These are phyloP conservation scores for Fraxinus pennsylvanica DNA, from an alignment of 257 asterid species.

Conservation along the genomic window DNA sequence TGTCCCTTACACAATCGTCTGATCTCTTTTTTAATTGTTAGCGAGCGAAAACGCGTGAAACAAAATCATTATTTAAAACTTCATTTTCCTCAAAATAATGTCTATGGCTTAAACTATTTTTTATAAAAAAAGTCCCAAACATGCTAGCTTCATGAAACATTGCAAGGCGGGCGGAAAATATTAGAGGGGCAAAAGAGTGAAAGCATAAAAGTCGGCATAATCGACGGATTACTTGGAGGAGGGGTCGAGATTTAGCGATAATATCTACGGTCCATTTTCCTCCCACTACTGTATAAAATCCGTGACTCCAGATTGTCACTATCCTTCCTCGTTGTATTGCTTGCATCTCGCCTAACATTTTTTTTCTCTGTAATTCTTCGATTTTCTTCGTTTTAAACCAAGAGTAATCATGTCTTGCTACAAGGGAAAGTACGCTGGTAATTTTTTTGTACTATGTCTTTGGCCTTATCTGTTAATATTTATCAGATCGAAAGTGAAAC, in stretches of 20 bases:
- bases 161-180: background rate
- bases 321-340: background rate
- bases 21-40: too few species aligned
- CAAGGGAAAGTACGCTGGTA: conserved; percentile 32
- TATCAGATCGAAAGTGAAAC: background rate
- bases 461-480: background rate
- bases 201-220: conserved; percentile 1
- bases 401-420: conserved; percentile 29
- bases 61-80: too few species aligned
- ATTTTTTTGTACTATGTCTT: background rate
- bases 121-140: too few species aligned
- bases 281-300: background rate
- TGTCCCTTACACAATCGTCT: too few species aligned
- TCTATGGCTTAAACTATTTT: too few species aligned
- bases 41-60: too few species aligned
- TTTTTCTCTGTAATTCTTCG: background rate
- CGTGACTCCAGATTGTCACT: background rate
- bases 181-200: background rate
- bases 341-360: background rate
- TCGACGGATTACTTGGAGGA: background rate
- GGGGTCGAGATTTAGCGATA: conserved; percentile 1
- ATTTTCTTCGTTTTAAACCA: background rate
- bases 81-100: too few species aligned
- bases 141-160: background rate
- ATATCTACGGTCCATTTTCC: background rate